These are phyloP conservation scores for Plantago ovata DNA, from an alignment of 257 asterid genomes.

Conservation along the genomic window DNA sequence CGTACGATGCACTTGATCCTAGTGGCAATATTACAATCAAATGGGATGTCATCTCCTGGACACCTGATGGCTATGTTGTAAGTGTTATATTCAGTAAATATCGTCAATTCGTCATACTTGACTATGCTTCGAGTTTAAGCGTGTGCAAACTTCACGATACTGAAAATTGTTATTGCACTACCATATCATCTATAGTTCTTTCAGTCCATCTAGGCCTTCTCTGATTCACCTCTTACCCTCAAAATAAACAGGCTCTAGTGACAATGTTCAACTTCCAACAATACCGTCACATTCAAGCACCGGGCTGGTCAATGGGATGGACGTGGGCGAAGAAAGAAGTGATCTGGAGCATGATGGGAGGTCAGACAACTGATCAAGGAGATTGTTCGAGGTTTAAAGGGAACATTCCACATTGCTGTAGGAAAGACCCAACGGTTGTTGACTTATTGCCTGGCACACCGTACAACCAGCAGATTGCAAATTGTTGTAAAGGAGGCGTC, in stretches of 20 bases:
- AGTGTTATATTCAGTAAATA: constrained; percentile 27
- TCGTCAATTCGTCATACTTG: neutral
- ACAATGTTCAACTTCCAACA: constrained; percentile 90
- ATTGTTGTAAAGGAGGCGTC: constrained; percentile 82
- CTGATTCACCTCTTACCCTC: neutral
- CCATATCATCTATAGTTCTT: too few species aligned
- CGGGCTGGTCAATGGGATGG: constrained; percentile 97
- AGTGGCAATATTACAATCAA: constrained; percentile 76
- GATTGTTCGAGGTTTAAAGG: constrained; percentile 76
- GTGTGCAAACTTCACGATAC: neutral
- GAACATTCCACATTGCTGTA: constrained; percentile 57
- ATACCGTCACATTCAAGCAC: constrained; percentile 85
- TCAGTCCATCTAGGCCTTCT: neutral
- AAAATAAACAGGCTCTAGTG: constrained; percentile 52
- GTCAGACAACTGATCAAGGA: constrained; percentile 84
- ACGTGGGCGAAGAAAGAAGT: constrained; percentile 94
- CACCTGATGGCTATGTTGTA: constrained; percentile 82
- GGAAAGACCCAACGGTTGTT: constrained; percentile 57
- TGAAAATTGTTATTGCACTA: neutral
- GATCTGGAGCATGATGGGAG: constrained; percentile 85
- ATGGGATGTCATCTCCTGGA: constrained; percentile 77
- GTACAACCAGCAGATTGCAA: constrained; percentile 69
- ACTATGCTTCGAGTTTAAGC: too few species aligned
- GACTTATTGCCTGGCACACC: constrained; percentile 75
- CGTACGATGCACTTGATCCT: constrained; percentile 88